These are phyloP conservation scores for Mortierella sp. DNA, from an alignment of 371 early-diverging fungal genomes.

Conservation along the genomic window DNA sequence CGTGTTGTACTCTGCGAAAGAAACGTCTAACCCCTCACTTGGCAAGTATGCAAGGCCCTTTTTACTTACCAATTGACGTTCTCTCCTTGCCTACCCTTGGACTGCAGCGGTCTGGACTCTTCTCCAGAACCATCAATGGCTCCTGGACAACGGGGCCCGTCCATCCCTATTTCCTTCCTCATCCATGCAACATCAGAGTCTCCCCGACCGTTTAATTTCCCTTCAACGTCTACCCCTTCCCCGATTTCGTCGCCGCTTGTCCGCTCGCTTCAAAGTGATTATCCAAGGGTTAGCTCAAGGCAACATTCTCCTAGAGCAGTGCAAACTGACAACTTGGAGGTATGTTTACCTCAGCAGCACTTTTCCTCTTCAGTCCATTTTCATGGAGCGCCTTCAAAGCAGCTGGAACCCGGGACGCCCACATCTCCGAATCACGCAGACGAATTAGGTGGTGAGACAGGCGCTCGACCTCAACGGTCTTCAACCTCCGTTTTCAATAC, in stretches of 20 bases:
- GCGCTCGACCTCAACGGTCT: neutral
- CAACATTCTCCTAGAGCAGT: no score
- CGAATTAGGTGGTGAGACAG: neutral
- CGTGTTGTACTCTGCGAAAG: no score
- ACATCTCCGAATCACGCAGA: neutral
- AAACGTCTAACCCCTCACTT: neutral
- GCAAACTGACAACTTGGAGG: no score
- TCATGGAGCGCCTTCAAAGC: neutral
- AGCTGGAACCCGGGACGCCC: neutral
- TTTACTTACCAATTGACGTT: neutral
- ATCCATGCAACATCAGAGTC: conserved; percentile 22
- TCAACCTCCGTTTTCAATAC: neutral
- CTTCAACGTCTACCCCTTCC: neutral
- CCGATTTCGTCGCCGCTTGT: neutral
- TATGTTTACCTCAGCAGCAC: neutral
- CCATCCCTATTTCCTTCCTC: conserved; percentile 32
- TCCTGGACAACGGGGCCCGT: conserved; percentile 5
- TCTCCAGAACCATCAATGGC: no score
- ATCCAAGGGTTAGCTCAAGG: no score
- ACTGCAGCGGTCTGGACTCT: no score
- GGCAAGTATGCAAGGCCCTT: no score
- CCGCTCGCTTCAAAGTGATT: no score
- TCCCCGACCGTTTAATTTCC: conserved; percentile 14
- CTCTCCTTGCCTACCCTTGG: neutral
- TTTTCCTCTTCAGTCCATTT: neutral